Evolutionary conservation across 108 stramenopile species (phyloP), one percentile per base, ranked within the genome.

Genomic region (Nitzschia sp.): DNA sequence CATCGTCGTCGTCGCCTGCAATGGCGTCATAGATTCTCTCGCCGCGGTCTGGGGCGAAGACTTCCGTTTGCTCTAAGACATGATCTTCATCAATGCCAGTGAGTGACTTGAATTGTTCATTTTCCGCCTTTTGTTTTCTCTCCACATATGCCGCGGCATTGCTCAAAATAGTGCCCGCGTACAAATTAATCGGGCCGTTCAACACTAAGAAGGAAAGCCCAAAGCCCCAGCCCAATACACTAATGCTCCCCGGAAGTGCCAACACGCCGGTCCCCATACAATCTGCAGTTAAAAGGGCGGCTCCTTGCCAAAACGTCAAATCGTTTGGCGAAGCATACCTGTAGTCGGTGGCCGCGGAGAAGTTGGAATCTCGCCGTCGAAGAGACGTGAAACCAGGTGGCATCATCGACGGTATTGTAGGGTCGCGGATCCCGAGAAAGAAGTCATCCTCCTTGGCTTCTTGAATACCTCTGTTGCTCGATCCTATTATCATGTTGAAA

Each of bases 231-330:
- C 85, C 83, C 57, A 91, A 73, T 1, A 75, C 75, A 33, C 65
- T 46, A 0, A 91, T 58, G 51, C 80, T 72, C 18, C 64, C 59
- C 3, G 90, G 90, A 29, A 91, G 62, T 9, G 90, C 86, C 42
- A 91, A 46, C 23, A 91, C 61, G 0, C 90, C 90, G n/a, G 90
- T 91, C 25, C 90, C 90, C 75, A 91, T 62, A 58, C 90, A 91
- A 42, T 91, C 90, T 27, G 90, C 90, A 19, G 79, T 79, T 25
- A 91, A 64, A 38, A 91, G 64, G 0, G 74, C 42, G 21, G 80
- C 82, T 5, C 82, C 82, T 25, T 83, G 77, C 56, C 61, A 30
- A 62, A 36, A 42, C 9, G 9, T 42, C 9, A 42, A 13, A 42
- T 42, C 38, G 13, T 42, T 42, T 13, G 38, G 38, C 13, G 38